Conservation (phyloP, 768 basidiomycete genomes). For the Collybia sp. region DNA sequence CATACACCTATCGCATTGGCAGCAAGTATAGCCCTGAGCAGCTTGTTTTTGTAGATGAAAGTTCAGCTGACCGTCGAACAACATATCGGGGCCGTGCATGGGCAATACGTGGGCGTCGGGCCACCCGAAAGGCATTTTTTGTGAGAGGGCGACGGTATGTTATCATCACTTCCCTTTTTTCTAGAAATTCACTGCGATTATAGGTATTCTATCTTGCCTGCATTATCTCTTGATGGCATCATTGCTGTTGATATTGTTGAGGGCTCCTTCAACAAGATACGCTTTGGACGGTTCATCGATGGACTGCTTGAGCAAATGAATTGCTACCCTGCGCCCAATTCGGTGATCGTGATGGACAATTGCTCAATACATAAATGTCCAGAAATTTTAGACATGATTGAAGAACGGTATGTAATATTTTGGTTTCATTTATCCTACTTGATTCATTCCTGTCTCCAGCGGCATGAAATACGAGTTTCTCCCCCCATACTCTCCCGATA, state of each 20-base stretch:
- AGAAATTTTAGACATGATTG: slow-evolving; percentile 20
- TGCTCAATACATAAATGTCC: slow-evolving; percentile 25
- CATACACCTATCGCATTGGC: slow-evolving; percentile 7
- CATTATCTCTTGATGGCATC: slow-evolving; percentile 27
- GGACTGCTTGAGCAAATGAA: slow-evolving; percentile 17
- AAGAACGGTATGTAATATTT: slow-evolving; percentile 18
- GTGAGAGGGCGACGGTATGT: slow-evolving; percentile 15
- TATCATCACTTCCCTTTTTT: neutral
- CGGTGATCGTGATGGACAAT: slow-evolving; percentile 35
- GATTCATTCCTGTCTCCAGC: slow-evolving; percentile 1
- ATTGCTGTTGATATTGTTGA: slow-evolving; percentile 18
- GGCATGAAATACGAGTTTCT: slow-evolving; percentile 16
- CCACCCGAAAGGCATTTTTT: slow-evolving; percentile 16
- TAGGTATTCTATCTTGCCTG: slow-evolving; percentile 27
- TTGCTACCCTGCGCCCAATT: slow-evolving; percentile 24
- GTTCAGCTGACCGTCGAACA: slow-evolving; percentile 19
- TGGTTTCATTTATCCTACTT: neutral
- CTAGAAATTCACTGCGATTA: neutral
- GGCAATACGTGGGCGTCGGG: slow-evolving; percentile 16
- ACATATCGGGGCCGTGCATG: slow-evolving; percentile 17
- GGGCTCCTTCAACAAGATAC: slow-evolving; percentile 16
- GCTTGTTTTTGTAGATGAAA: slow-evolving; percentile 30
- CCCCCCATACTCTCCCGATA: slow-evolving; percentile 23
- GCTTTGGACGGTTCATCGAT: slow-evolving; percentile 9
- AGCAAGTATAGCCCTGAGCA: slow-evolving; percentile 9